Percentiles rank a stretch among this genome's conserved stretches.
Conservation (phyloP, 164 flowering plant genomes). For the Taxillus chinensis region DNA sequence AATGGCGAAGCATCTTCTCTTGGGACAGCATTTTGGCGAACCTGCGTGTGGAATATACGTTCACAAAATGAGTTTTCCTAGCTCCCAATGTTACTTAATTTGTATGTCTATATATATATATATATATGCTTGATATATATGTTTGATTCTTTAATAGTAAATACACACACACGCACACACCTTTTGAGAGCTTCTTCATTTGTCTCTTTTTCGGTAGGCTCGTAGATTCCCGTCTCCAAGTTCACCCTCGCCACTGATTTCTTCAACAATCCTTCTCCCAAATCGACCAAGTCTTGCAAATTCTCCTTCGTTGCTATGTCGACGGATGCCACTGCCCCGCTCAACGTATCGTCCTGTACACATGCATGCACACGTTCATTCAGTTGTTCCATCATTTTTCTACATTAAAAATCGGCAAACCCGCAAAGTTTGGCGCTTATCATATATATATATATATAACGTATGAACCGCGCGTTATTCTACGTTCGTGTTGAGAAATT, state of each 20-base stretch:
- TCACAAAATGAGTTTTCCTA: no score
- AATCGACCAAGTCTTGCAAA: constrained; percentile 17
- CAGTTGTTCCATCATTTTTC: background rate
- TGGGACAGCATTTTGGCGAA: no score
- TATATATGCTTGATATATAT: no score
- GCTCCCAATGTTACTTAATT: no score
- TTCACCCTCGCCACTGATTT: constrained; percentile 24
- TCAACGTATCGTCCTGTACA: constrained; percentile 14
- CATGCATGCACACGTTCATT: no score
- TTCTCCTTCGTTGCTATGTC: constrained; percentile 24
- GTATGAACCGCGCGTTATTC: no score
- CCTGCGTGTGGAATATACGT: no score
- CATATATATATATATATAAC: no score
- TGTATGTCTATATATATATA: no score
- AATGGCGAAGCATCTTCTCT: no score
- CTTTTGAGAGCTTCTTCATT: constrained; percentile 26
- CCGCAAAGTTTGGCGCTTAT: background rate
- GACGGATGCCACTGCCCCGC: constrained; percentile 11
- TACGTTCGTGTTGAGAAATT: no score
- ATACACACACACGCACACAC: background rate
- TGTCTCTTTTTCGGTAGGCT: constrained; percentile 13
- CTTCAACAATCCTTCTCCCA: constrained; percentile 26
- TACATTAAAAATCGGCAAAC: background rate
- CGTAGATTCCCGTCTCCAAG: constrained; percentile 19
- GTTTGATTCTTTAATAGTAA: no score